Percentiles rank a stretch among this genome's conserved stretches.
phyloP scores from a whole-genome alignment of 495 filamentous ascomycete species.

The Niebla homalea region DNA sequence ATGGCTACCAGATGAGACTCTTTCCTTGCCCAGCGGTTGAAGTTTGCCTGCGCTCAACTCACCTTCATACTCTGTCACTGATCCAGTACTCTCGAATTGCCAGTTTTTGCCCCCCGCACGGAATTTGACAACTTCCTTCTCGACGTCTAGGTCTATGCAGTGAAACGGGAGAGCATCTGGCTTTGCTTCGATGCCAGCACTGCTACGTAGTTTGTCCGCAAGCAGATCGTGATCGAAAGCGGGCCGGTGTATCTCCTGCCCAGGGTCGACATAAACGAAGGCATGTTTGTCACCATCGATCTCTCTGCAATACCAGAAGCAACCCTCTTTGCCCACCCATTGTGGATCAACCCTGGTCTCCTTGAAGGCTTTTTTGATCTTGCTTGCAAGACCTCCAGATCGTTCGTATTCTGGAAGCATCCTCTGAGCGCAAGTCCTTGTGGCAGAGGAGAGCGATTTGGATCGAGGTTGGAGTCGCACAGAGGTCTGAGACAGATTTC shows the following conservation, averaged over 20 bases:
- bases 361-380: background rate
- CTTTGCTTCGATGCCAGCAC: conserved; percentile 4
- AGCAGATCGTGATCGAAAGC: conserved; percentile 5
- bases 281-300: background rate
- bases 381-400: background rate
- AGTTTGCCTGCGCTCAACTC: conserved; percentile 4
- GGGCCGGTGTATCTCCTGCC: conserved; percentile 1
- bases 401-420: conserved; percentile 2
- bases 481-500: no score
- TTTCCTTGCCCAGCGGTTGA: background rate
- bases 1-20: background rate
- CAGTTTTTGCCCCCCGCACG: conserved; percentile 4
- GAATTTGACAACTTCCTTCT: conserved; percentile 3
- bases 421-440: background rate
- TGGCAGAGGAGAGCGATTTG: no score
- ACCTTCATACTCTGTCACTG: conserved; percentile 4
- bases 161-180: conserved; percentile 1
- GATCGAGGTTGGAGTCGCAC: no score
- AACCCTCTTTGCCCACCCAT: background rate
- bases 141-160: background rate
- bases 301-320: conserved; percentile 6
- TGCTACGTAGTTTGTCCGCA: background rate
- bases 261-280: conserved; percentile 7
- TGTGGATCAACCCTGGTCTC: background rate
- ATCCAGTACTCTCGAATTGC: background rate